Base-by-base conservation (phyloP, 768 basidiomycete species). In the Hericium alpestre region DNA sequence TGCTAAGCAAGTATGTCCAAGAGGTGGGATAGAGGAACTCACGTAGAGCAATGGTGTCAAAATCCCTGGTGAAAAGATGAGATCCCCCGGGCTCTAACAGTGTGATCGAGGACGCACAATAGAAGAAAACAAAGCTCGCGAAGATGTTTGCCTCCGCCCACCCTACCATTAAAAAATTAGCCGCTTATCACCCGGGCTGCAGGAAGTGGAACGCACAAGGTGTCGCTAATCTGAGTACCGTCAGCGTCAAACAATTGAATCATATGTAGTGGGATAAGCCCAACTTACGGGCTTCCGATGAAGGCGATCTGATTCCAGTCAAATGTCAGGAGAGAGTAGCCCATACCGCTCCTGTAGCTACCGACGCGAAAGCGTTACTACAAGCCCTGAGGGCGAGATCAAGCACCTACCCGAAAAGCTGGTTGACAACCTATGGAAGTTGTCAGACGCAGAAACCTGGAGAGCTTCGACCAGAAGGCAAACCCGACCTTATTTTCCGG, bases 391-490 rank as follows among this genome's bases (percentile, higher is more conserved):
- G 27, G 59, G 53, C 48, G 56, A 48, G 51, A 37, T 20, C 47
- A 11, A n/a, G 4, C 58, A 61, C 56, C 80, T 60, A 78, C 56
- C 86, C 86, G 61, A 89, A 88, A 62, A 88, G 63, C 61, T 71
- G 70, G 61, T 71, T 72, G 53, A 74, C 64, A 53, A 70, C 61
- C 57, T 61, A 18, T 55, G 53, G 20, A 43, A 22, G 54, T 13
- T 32, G 8, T 32, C 32, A 32, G 32, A 8, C 32, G 6, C 32
- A 7, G 32, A 32, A 32, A 8, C 32, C 32, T 32, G 6, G 9
- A 10, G 32, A 10, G 32, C 32, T 32, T 6, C 1, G 32, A 32
- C 32, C 37, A 54, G 12, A 40, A 39, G 10, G 32, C 25, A 23
- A 37, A 46, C 54, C 54, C 57, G 37, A 66, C 65, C 48, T 64